These are phyloP conservation scores for Suillus americanus DNA, from an alignment of 768 basidiomycete species.

Conservation along the genomic window DNA sequence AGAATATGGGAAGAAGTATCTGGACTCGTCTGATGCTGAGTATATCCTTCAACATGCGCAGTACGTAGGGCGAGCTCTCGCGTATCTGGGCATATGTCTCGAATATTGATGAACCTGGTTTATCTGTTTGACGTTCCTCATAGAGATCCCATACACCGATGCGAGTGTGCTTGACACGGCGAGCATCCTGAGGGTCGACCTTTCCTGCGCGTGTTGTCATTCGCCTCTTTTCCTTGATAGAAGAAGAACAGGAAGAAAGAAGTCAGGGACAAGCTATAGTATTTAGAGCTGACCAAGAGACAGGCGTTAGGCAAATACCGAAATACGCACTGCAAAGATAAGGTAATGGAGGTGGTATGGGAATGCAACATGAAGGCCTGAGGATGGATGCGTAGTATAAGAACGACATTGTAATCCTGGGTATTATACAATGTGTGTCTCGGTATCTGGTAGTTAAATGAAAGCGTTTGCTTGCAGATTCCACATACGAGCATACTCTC, in stretches of 20 bases:
- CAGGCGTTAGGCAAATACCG: not conserved
- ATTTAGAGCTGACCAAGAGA: not conserved
- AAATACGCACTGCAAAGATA: not conserved
- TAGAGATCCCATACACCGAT: slow-evolving; percentile 77
- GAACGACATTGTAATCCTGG: too few relatives aligned
- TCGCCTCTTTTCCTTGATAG: not conserved
- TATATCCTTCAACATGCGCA: slow-evolving; percentile 66
- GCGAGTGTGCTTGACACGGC: slow-evolving; percentile 17
- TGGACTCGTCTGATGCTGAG: slow-evolving; percentile 50
- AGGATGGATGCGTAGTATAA: too few relatives aligned
- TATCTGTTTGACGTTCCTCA: slow-evolving; percentile 44
- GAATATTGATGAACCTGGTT: slow-evolving; percentile 44
- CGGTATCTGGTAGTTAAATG: slow-evolving; percentile 23
- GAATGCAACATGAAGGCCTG: not conserved
- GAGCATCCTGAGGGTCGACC: slow-evolving; percentile 39
- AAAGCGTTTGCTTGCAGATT: slow-evolving; percentile 72
- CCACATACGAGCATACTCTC: slow-evolving; percentile 77
- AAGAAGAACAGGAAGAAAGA: not conserved
- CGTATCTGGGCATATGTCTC: slow-evolving; percentile 47
- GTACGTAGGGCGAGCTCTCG: slow-evolving; percentile 56
- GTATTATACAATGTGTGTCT: too few relatives aligned
- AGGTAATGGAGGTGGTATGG: not conserved
- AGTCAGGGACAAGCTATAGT: not conserved
- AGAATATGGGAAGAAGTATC: slow-evolving; percentile 47
- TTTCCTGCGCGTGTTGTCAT: slow-evolving; percentile 14